These are phyloP conservation scores for Leccinellum albellum DNA, from an alignment of 768 basidiomycete genomes.

Conservation along the genomic window DNA sequence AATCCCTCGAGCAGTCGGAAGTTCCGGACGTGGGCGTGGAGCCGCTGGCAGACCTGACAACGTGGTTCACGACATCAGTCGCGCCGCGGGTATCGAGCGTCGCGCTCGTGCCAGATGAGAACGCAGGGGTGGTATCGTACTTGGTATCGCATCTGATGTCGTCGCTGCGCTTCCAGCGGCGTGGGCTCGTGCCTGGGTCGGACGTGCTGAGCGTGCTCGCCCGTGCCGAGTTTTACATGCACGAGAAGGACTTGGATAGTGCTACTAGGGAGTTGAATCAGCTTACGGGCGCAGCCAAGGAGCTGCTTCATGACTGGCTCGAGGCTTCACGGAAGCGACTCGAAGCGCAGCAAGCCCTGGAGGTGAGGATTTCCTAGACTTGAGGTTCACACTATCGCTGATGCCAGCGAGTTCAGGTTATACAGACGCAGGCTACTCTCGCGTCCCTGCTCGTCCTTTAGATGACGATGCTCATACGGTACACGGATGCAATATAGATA, in stretches of 20 bases:
- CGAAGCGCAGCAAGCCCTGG: conserved; percentile 89
- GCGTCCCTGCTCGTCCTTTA: conserved; percentile 75
- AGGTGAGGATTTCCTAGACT: conserved; percentile 42
- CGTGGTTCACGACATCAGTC: conserved; percentile 87
- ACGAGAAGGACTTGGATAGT: conserved; percentile 81
- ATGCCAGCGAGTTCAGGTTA: conserved; percentile 48
- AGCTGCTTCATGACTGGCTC: conserved; percentile 82
- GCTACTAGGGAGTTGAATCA: conserved; percentile 92
- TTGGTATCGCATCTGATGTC: too few species aligned
- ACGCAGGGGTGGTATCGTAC: conserved; percentile 62
- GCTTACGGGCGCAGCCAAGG: conserved; percentile 77
- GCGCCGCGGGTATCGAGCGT: conserved; percentile 81
- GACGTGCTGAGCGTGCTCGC: conserved; percentile 76
- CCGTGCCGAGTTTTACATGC: conserved; percentile 83
- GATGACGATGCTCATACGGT: conserved; percentile 17
- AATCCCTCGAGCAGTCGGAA: neutral
- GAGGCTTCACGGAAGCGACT: conserved; percentile 81
- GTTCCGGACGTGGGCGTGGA: neutral
- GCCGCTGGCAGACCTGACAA: conserved; percentile 34
- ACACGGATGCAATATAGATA: conserved; percentile 21
- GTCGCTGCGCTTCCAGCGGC: conserved; percentile 39
- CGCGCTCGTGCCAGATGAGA: conserved; percentile 88
- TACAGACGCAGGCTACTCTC: conserved; percentile 80
- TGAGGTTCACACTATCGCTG: conserved; percentile 1
- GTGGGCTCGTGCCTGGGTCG: too few species aligned